A percentile compares a stretch with the other conserved stretches of the same genome.
phyloP scores from a whole-genome alignment of 2,329 filamentous ascomycete species.

The Aspergillus nomiae region DNA sequence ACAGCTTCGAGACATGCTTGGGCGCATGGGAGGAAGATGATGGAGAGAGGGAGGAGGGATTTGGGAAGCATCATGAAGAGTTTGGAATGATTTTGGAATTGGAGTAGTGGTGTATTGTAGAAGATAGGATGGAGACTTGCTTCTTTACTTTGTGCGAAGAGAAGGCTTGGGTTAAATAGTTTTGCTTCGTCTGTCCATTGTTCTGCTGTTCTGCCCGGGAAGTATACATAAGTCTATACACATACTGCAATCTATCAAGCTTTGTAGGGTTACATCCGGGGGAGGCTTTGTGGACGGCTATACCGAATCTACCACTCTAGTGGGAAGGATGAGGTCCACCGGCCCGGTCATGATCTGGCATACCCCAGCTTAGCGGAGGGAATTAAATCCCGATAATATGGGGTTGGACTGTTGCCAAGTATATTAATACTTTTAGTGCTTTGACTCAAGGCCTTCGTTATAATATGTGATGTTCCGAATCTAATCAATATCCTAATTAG shows the following conservation, averaged over 20 bases:
- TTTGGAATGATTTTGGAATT: not conserved
- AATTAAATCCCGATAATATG: not conserved
- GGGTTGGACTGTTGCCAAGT: not conserved
- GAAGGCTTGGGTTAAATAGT: not conserved
- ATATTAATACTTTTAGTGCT: not conserved
- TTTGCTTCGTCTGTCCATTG: not conserved
- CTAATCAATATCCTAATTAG: not conserved
- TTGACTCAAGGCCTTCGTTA: rapidly evolving
- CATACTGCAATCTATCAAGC: not conserved
- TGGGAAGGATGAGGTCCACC: not conserved
- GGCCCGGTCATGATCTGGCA: not conserved
- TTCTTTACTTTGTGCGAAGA: not conserved
- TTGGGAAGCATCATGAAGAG: not conserved
- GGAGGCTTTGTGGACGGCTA: not conserved
- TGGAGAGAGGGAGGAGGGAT: not conserved
- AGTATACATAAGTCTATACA: not conserved
- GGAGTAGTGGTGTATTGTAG: not conserved
- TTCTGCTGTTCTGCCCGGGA: rapidly evolving
- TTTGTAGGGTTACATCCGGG: not conserved
- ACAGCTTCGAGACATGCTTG: not conserved
- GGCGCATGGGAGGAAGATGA: not conserved
- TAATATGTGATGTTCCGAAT: not conserved
- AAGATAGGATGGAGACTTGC: not conserved
- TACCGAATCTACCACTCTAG: not conserved
- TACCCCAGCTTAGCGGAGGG: not conserved